These are phyloP conservation scores for Aspergillus texensis DNA, from an alignment of 2,329 filamentous ascomycete genomes.

Conservation along the genomic window DNA sequence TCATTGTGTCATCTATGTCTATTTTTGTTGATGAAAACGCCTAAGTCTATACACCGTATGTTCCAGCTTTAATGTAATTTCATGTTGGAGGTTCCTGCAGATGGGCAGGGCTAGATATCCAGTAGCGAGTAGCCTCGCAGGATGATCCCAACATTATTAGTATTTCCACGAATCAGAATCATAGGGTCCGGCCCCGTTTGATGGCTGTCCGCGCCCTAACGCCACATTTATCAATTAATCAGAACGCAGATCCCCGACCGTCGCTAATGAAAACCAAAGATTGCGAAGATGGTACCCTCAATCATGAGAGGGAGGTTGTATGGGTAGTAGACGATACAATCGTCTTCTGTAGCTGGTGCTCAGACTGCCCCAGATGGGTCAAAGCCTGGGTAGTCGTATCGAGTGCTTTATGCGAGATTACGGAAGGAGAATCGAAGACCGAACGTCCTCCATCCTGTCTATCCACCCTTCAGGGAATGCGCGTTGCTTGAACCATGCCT, in stretches of 20 bases:
- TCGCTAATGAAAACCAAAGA: conserved; percentile 13
- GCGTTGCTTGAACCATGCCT: conserved; percentile 36
- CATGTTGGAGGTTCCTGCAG: not conserved
- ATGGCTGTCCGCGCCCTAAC: conserved; percentile 8
- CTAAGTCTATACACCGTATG: not conserved
- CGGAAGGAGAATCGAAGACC: conserved; percentile 36
- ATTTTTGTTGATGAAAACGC: not conserved
- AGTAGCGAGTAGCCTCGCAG: not conserved
- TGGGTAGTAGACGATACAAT: not conserved
- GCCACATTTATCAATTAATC: conserved; percentile 1
- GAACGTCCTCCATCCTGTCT: conserved; percentile 35
- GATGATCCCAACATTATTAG: conserved; percentile 4
- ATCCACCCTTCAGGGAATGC: conserved; percentile 37
- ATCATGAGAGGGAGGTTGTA: not conserved
- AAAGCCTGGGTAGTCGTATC: not conserved
- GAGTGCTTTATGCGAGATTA: conserved; percentile 13
- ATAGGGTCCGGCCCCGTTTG: conserved; percentile 13
- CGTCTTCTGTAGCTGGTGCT: not conserved
- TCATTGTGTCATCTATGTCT: not conserved
- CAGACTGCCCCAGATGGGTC: not conserved
- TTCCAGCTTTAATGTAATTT: not conserved
- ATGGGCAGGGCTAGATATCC: not conserved
- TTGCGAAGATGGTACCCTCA: not conserved
- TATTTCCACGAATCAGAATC: conserved; percentile 11
- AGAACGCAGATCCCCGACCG: conserved; percentile 1